Evolutionary conservation across 441 rosid species (phyloP), one percentile per base, ranked within the genome.

Genomic region (Codiaeum variegatum): DNA sequence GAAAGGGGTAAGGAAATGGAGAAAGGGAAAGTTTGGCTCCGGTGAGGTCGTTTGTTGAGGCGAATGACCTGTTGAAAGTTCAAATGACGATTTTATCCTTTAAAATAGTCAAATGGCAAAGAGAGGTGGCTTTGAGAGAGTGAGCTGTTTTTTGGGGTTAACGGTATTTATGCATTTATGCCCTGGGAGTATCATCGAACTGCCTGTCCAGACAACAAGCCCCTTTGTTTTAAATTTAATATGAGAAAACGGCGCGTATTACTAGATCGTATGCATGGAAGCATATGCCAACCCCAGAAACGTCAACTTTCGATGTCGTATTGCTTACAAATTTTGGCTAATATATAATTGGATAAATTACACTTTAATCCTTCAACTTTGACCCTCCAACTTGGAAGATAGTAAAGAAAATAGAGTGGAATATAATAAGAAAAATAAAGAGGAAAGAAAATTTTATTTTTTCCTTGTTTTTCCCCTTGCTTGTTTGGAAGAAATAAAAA

Each of bases 31-130:
- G 78, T 29, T 62, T 26, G 81, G 81, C 67, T 69, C 84, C 85
- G 82, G 83, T 70, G 80, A 73, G 74, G 82, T 77, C 70, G 76
- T 64, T 74, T 34, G 80, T 69, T 73, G 80, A 69, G 71, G 69
- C 24, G 60, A 59, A 15, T 28, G 36, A 36, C 31, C 24, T 40
- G 34, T n/a, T 26, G 19, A 23, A 49, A 60, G 62, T 12, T 60
- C 3, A 51, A 61, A 58, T 75, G 13, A 40, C 32, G 23, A 4
- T 68, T 26, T 15, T 49, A 51, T 42, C 81, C 83, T 69, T 6
- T 0, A 4, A 49, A 32, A 2, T 12, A 9, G 13, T 11, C 9
- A 24, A n/a, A 55, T 68, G 7, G 28, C 29, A 18, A 7, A 9
- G 38, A 6, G 26, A n/a, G 11, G 2, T 29, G n/a, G 11, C 64